Base-by-base conservation (phyloP, 495 filamentous ascomycete genomes). In the Hypoxylon subgilvum region DNA sequence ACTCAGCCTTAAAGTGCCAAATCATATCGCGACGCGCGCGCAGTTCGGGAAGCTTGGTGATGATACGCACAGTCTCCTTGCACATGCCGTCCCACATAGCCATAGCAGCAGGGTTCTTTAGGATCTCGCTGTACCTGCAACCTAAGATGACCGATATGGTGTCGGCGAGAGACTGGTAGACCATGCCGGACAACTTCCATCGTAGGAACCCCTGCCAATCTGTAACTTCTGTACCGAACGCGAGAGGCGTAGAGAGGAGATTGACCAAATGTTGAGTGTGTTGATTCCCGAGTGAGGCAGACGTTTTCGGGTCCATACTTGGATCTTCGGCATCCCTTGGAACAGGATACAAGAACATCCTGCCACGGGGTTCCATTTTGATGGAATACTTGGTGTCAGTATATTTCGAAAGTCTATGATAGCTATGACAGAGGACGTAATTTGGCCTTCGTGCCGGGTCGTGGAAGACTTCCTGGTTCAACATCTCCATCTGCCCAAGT, bases 121-220 rank as follows among this genome's bases (percentile, higher is more conserved):
- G 74, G 1, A 96, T 73, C 30, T 85, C 73, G 40, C 89, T 84
- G 65, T 92, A 96, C 21, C 77, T 76, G 57, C 84, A 86, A 59
- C 91, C 85, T 45, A 90, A 73, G 3, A 96, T 67, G 0, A 86
- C 85, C 0, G 89, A 90, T 8, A 97, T 67, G 0, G 94, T 86
- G 57, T 93, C 88, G 30, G 93, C 84, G 25, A 95, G 77, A 42
- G 84, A 80, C 49, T 87, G 83, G 61, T 92, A 81, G 1, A 87
- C 88, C 10, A 96, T 72, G 45, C 86, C 88, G 47, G 92, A 87
- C 6, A 96, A 77, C 69, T 96, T 79, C 21, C 56, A 17, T 16
- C 39, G 34, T 14, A 76, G 52, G 41, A 76, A 76, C 1, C 64
- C 53, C 1, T 47, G 18, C 45, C 63, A 64, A 0, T 55, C n/a